Conservation (phyloP, 2,329 filamentous ascomycete species). For the Stagonosporopsis rhizophila region DNA sequence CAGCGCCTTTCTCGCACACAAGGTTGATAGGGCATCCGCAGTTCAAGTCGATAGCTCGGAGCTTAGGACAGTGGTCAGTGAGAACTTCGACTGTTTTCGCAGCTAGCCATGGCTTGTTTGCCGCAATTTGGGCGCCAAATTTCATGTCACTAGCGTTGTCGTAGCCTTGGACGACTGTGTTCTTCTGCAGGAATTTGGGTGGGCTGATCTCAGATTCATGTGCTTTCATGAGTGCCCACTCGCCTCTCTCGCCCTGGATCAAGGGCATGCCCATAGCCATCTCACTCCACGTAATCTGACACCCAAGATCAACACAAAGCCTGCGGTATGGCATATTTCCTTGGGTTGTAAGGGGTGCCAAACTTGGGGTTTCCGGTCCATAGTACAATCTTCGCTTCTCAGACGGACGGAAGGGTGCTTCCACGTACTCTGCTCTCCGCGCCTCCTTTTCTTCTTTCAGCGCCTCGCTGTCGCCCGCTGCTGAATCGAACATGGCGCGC, state of each 20-base stretch:
- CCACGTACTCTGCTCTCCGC: constrained; percentile 79
- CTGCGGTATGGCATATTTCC: constrained; percentile 94
- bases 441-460: constrained; percentile 61
- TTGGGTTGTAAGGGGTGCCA: constrained; percentile 96
- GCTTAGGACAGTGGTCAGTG: constrained; percentile 75
- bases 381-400: constrained; percentile 96
- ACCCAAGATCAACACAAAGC: constrained; percentile 86
- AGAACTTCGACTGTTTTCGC: constrained; percentile 87
- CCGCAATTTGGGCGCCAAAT: constrained; percentile 92
- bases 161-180: constrained; percentile 73
- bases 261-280: constrained; percentile 95
- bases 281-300: constrained; percentile 94
- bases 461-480: constrained; percentile 40
- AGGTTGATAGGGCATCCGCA: constrained; percentile 97
- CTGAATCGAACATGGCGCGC: constrained; percentile 43
- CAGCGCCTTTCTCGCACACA: constrained; percentile 85
- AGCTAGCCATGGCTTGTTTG: constrained; percentile 89
- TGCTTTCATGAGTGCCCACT: constrained; percentile 95
- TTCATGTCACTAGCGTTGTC: constrained; percentile 82
- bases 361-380: constrained; percentile 85
- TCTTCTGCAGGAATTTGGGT: constrained; percentile 68
- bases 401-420: constrained; percentile 85
- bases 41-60: constrained; percentile 93
- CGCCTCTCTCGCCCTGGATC: constrained; percentile 85
- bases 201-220: constrained; percentile 82